Base-by-base conservation (phyloP, 1,139 yeast species). In the Debaryomyces coudertii region DNA sequence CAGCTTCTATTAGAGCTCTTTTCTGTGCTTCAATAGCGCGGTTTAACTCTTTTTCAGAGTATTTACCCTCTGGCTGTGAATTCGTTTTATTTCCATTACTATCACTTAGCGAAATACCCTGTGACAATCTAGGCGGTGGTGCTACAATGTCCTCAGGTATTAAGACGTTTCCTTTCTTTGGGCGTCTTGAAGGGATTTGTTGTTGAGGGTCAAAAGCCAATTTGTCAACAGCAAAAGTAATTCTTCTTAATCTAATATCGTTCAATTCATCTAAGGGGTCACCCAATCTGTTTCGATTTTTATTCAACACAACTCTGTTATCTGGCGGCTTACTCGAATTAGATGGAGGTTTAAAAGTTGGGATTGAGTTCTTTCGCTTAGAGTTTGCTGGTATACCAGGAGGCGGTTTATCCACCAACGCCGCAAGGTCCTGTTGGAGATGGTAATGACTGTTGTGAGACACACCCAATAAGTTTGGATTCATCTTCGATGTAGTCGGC, bases 161-260 rank as follows among this genome's bases (percentile, higher is more conserved):
- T 31, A 86, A 62, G 6, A 90, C 92, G 58, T 88, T 85, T 3
- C 97, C 97, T 53, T 78, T 78, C 53, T 80, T 78, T 2, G 97
- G 97, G 49, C 85, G 78, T 54, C 96, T 72, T 1, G 96, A 87
- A 0, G 98, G 98, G 49, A 92, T 87, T 63, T 90, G 97, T 60
- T 92, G 98, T 33, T 96, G 97, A 1, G 98, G 98, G 63, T 92
- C 97, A 51, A 73, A 76, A 0, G 75, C 68, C 43, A 90, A 75
- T 49, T 83, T 78, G 51, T 87, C 85, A 11, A 87, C 71, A 1
- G 95, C 87, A 64, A 92, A 92, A 2, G 82, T 76, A 3, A 92
- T 97, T 47, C 95, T 66, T 54, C 77, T 77, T 51, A 87, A 68
- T n/a, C 70, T 68, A 4, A 68, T 60, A 18, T 47, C 54, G 18